Percentiles rank a stretch among this genome's conserved stretches.
phyloP scores from a whole-genome alignment of 2,329 filamentous ascomycete species.

The Xylariaceae sp. region DNA sequence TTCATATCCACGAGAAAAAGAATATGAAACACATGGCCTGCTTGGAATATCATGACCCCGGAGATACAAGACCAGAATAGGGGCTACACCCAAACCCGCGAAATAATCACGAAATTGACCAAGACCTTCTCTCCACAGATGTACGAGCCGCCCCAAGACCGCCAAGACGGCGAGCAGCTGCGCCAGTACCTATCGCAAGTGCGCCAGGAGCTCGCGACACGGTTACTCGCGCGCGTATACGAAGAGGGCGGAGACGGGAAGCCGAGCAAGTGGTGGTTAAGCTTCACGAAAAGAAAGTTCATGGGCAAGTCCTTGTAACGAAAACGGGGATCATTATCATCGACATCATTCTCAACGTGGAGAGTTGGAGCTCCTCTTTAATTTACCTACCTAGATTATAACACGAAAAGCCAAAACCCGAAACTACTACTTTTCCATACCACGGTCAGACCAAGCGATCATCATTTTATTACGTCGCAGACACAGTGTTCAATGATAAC shows the following conservation, averaged over 20 bases:
- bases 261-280: constrained; percentile 89
- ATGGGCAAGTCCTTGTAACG: constrained; percentile 85
- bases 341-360: no score
- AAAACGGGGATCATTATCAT: not conserved
- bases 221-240: constrained; percentile 83
- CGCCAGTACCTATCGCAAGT: constrained; percentile 89
- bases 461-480: not conserved
- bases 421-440: not conserved
- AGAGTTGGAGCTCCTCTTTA: not conserved
- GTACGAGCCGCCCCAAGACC: constrained; percentile 81
- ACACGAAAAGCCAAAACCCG: not conserved
- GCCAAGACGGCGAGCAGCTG: constrained; percentile 83
- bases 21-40: not conserved
- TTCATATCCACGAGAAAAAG: no score
- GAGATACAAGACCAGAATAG: not conserved
- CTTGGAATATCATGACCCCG: not conserved
- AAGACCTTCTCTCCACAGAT: constrained; percentile 45
- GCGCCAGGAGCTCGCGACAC: constrained; percentile 78
- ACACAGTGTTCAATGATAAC: not conserved
- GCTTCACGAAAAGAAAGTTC: constrained; percentile 98
- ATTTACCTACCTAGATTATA: not conserved
- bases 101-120: not conserved
- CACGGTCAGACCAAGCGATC: not conserved
- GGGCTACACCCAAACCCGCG: not conserved
- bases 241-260: constrained; percentile 67